A percentile compares a stretch with the other conserved stretches of the same genome.
Evolutionary conservation across 1,139 yeast species (phyloP).

Genomic region (Suzukiozyma palmioleophila): DNA sequence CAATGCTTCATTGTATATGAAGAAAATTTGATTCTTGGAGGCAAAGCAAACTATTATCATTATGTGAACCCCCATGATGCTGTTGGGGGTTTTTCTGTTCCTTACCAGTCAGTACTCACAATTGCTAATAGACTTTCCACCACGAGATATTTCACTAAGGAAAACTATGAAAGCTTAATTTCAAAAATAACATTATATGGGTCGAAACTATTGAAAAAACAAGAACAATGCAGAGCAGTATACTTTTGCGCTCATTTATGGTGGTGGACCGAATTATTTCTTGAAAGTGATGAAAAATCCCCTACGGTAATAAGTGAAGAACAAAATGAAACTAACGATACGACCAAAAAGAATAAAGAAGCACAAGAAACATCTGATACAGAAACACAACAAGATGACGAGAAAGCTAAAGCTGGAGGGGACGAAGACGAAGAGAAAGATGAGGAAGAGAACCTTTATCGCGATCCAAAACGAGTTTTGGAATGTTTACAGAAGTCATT

Average conservation of each 20-base stretch:
- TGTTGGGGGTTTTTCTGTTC: slow-evolving; percentile 33
- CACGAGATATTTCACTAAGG: slow-evolving; percentile 53
- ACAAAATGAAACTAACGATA: slow-evolving; percentile 39
- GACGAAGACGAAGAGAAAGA: slow-evolving; percentile 8
- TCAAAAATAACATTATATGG: slow-evolving; percentile 86
- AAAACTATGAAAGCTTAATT: slow-evolving; percentile 74
- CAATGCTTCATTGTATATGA: slow-evolving; percentile 88
- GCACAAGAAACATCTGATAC: slow-evolving; percentile 12
- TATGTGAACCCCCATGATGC: slow-evolving; percentile 33
- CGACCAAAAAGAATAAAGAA: slow-evolving; percentile 20
- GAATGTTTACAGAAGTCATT: slow-evolving; percentile 60
- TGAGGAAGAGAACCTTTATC: slow-evolving; percentile 16
- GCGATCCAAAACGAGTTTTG: slow-evolving; percentile 41
- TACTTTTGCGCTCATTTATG: slow-evolving; percentile 86
- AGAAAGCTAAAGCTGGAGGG: slow-evolving; percentile 7
- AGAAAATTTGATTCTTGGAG: slow-evolving; percentile 47
- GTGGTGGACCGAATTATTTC: slow-evolving; percentile 72
- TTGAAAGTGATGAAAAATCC: slow-evolving; percentile 18
- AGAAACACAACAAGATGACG: slow-evolving; percentile 5
- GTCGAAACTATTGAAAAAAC: slow-evolving; percentile 81
- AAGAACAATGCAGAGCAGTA: slow-evolving; percentile 92
- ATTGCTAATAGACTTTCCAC: slow-evolving; percentile 62
- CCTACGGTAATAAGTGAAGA: slow-evolving; percentile 17
- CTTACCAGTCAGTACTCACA: slow-evolving; percentile 36
- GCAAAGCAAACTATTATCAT: slow-evolving; percentile 14